Base-by-base conservation (phyloP, 2,329 filamentous ascomycete species). In the Fusarium acutatum region DNA sequence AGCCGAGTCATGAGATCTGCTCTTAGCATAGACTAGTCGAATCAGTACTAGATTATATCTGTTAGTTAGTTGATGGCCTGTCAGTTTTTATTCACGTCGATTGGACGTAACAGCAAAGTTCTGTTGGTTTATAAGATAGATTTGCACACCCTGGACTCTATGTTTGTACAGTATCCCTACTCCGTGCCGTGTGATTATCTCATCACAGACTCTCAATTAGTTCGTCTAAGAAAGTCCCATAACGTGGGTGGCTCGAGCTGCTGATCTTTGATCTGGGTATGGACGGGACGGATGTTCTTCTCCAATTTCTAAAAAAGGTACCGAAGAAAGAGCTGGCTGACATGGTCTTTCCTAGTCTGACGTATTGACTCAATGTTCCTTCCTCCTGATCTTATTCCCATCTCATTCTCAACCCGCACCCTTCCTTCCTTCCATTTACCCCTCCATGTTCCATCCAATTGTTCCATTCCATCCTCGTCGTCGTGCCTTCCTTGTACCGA, bases 1-100 rank as follows among this genome's bases (percentile, higher is more conserved):
- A 49, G 54, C 58, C 63, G 67, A 74, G 75, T 77, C 75, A 77
- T 77, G 73, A 61, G 71, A 69, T 76, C 62, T 63, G 43, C 46
- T 64, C 44, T 54, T 49, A 57, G 47, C 30, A 73, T 67, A 61
- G 26, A 26, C 61, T 59, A 59, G 41, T 59, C 41, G 41, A 50
- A 59, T 59, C 32, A 28, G 56, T 59, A 35, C 37, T 59, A 37
- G 41, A 47, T 34, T 26, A 18, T 13, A 2, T n/a, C 50, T 22
- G 15, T 46, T 34, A 12, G n/a, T 47, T 46, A 22, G 30, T 30
- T 10, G 12, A 34, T 37, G 20, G 32, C 34, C 38, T 57, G 49
- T 24, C 24, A 44, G 17, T 54, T 30, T 56, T 32, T 20, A 13
- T 32, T 18, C 22, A 34, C 28, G 17, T 41, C 37, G 18, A 30